A percentile compares a stretch with the other conserved stretches of the same genome.
phyloP scores from a whole-genome alignment of 768 basidiomycete genomes.

The Rhizopogon salebrosus region DNA sequence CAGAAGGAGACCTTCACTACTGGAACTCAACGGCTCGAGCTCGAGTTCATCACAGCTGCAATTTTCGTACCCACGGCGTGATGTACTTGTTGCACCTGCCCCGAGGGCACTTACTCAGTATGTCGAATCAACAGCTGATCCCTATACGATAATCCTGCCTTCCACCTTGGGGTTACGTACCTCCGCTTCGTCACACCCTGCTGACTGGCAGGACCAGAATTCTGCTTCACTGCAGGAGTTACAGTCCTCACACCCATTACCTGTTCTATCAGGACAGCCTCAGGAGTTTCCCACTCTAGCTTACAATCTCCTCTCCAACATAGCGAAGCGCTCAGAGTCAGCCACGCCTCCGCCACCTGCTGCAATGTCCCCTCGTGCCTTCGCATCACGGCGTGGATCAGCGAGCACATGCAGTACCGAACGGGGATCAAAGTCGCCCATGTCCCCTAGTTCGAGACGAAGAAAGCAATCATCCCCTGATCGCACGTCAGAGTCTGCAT shows the following conservation, averaged over 20 bases:
- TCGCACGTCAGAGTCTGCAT: slow-evolving; percentile 6
- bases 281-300: slow-evolving; percentile 48
- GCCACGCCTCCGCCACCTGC: slow-evolving; percentile 15
- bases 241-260: not conserved
- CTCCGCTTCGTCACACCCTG: slow-evolving; percentile 23
- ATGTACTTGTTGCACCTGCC: slow-evolving; percentile 56
- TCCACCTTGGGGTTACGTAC: slow-evolving; percentile 65
- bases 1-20: slow-evolving; percentile 44
- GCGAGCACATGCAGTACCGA: slow-evolving; percentile 24
- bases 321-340: slow-evolving; percentile 37
- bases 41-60: slow-evolving; percentile 38
- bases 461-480: slow-evolving; percentile 8
- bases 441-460: slow-evolving; percentile 13
- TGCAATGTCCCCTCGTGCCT: slow-evolving; percentile 19
- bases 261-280: slow-evolving; percentile 30
- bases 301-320: slow-evolving; percentile 56
- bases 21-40: slow-evolving; percentile 28
- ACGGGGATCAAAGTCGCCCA: slow-evolving; percentile 11
- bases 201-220: slow-evolving; percentile 7
- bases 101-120: slow-evolving; percentile 76
- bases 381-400: slow-evolving; percentile 32
- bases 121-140: slow-evolving; percentile 51
- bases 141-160: slow-evolving; percentile 53
- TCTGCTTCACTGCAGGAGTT: not conserved
- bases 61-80: slow-evolving; percentile 47